Conservation (phyloP, 1,284 basidiomycete genomes). For the Irpex lacteus region DNA sequence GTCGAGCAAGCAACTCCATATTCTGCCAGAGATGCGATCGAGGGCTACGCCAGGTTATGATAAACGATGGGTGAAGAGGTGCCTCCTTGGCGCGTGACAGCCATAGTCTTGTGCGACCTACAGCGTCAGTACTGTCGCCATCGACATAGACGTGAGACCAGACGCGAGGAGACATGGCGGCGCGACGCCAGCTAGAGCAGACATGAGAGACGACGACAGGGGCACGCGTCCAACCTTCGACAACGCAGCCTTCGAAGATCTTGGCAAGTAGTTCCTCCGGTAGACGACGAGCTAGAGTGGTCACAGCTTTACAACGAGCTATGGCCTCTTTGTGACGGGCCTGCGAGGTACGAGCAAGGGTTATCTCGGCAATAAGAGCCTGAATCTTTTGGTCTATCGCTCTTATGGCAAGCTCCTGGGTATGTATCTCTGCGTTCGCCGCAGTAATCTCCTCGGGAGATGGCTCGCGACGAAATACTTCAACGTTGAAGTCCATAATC, state of each 20-base stretch:
- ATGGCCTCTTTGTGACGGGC: constrained; percentile 42
- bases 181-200: constrained; percentile 58
- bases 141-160: constrained; percentile 60
- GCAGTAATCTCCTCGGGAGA: constrained; percentile 28
- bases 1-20: constrained; percentile 39
- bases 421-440: constrained; percentile 32
- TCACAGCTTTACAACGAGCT: constrained; percentile 42
- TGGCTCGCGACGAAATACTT: constrained; percentile 25
- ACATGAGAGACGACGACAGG: constrained; percentile 58
- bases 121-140: constrained; percentile 41
- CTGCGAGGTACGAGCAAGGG: constrained; percentile 40
- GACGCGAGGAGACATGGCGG: constrained; percentile 46
- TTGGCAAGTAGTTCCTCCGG: constrained; percentile 53
- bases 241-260: constrained; percentile 51
- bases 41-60: constrained; percentile 28
- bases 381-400: constrained; percentile 43
- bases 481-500: constrained; percentile 2
- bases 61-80: constrained; percentile 43
- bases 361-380: constrained; percentile 36
- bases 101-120: constrained; percentile 46
- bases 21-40: constrained; percentile 26
- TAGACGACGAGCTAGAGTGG: constrained; percentile 54
- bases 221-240: constrained; percentile 50
- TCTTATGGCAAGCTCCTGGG: constrained; percentile 40
- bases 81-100: constrained; percentile 41